These are phyloP conservation scores for Sedum album DNA, from an alignment of 164 flowering plant species.

Conservation along the genomic window DNA sequence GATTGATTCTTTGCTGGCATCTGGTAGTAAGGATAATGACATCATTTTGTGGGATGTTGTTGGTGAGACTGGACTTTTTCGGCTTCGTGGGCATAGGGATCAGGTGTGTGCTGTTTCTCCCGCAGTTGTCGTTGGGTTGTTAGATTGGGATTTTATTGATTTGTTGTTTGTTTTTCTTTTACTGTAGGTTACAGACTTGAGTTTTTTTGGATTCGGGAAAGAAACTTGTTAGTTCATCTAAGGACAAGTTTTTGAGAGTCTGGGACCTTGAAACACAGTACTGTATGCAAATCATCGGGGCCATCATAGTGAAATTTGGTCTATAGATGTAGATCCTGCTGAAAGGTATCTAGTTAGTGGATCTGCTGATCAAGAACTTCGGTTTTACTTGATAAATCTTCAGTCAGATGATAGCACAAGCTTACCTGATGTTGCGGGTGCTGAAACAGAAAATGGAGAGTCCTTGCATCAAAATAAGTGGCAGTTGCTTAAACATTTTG, in stretches of 20 bases:
- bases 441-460: conserved; percentile 24
- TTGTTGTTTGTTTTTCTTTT: conserved; percentile 3
- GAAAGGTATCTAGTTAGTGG: conserved; percentile 82
- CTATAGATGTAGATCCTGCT: conserved; percentile 65
- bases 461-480: conserved; percentile 40
- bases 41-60: conserved; percentile 92
- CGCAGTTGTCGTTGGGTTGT: too few species aligned
- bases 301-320: conserved; percentile 98
- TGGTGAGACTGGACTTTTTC: conserved; percentile 82
- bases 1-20: conserved; percentile 73
- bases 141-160: not conserved
- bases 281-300: conserved; percentile 90
- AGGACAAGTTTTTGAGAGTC: conserved; percentile 86
- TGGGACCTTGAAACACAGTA: conserved; percentile 97
- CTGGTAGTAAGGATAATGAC: conserved; percentile 92
- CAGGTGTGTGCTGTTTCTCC: conserved; percentile 46
- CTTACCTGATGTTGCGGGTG: conserved; percentile 12
- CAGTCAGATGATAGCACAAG: conserved; percentile 26
- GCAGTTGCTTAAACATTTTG: conserved; percentile 64
- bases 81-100: conserved; percentile 89
- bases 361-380: conserved; percentile 77
- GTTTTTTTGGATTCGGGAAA: conserved; percentile 79
- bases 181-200: conserved; percentile 83
- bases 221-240: conserved; percentile 85
- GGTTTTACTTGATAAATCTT: conserved; percentile 55